phyloP scores from a whole-genome alignment of 768 basidiomycete species.

The Boletus subparvulus region DNA sequence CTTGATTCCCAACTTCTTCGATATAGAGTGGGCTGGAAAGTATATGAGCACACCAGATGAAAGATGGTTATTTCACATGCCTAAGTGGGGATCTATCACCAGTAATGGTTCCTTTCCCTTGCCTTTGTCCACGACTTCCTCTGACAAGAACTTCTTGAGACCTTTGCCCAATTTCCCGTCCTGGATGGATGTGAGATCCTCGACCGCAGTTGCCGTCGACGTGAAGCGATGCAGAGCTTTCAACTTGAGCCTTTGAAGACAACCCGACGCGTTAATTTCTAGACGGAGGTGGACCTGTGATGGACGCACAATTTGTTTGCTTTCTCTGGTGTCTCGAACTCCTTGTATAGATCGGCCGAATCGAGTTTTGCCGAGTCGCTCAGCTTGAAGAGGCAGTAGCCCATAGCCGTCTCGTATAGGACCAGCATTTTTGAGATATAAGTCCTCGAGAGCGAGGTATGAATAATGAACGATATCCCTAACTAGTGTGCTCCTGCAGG shows the following conservation, averaged over 20 bases:
- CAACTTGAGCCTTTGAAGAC: constrained; percentile 73
- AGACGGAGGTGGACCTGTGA: constrained; percentile 9
- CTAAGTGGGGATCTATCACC: constrained; percentile 88
- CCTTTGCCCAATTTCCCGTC: constrained; percentile 91
- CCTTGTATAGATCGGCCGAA: constrained; percentile 83
- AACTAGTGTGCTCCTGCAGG: neutral
- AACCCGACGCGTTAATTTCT: constrained; percentile 8
- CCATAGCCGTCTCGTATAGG: constrained; percentile 92
- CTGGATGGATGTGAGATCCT: constrained; percentile 92
- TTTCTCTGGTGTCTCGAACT: constrained; percentile 89
- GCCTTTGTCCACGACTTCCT: constrained; percentile 83
- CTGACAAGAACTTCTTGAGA: constrained; percentile 89
- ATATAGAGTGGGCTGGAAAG: constrained; percentile 71
- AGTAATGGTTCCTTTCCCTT: constrained; percentile 84
- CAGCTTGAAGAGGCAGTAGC: constrained; percentile 98
- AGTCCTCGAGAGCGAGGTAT: neutral
- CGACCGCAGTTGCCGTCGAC: constrained; percentile 94
- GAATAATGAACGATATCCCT: neutral
- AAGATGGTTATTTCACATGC: constrained; percentile 45
- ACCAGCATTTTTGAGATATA: constrained; percentile 71
- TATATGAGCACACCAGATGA: constrained; percentile 5
- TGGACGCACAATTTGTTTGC: constrained; percentile 85
- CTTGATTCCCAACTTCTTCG: constrained; percentile 91
- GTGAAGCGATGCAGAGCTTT: constrained; percentile 96
- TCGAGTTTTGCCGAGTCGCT: constrained; percentile 85